These are phyloP conservation scores for Lentinus tigrinus DNA, from an alignment of 768 basidiomycete species.

Conservation along the genomic window DNA sequence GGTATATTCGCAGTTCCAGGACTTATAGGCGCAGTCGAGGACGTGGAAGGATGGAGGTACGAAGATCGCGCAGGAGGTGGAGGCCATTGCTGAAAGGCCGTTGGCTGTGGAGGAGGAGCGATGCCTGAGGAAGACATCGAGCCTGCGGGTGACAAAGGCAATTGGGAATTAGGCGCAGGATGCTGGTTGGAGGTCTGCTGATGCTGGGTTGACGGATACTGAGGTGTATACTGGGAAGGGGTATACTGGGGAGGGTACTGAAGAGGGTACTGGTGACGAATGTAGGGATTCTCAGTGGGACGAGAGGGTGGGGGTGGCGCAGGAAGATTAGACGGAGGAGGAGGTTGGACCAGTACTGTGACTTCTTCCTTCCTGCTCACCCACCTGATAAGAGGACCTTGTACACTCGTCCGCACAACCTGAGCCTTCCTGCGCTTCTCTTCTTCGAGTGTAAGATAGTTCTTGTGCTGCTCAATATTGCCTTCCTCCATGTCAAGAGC, in stretches of 20 bases:
- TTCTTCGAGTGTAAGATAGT: slow-evolving; percentile 79
- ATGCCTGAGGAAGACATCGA: too few relatives aligned
- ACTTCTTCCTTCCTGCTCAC: slow-evolving; percentile 63
- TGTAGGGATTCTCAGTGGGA: neutral
- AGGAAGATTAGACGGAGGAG: slow-evolving; percentile 24
- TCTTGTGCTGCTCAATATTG: slow-evolving; percentile 73
- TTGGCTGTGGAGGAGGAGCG: neutral
- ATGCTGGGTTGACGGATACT: neutral
- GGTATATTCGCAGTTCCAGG: neutral
- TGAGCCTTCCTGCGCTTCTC: slow-evolving; percentile 72
- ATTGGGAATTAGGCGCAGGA: neutral
- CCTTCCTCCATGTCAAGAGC: slow-evolving; percentile 88
- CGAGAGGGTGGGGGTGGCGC: neutral
- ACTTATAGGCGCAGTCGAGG: neutral
- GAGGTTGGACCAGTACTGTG: slow-evolving; percentile 40
- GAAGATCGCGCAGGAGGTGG: neutral
- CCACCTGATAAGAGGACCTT: slow-evolving; percentile 73
- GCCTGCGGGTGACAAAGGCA: neutral
- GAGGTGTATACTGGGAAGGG: neutral
- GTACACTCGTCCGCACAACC: slow-evolving; percentile 57
- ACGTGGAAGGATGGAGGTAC: neutral
- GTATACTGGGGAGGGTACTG: neutral
- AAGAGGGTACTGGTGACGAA: neutral
- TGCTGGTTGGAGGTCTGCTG: neutral
- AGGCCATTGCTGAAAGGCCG: slow-evolving; percentile 16